These are phyloP conservation scores for Penicillium sp. DNA, from an alignment of 2,329 filamentous ascomycete genomes.

Conservation along the genomic window DNA sequence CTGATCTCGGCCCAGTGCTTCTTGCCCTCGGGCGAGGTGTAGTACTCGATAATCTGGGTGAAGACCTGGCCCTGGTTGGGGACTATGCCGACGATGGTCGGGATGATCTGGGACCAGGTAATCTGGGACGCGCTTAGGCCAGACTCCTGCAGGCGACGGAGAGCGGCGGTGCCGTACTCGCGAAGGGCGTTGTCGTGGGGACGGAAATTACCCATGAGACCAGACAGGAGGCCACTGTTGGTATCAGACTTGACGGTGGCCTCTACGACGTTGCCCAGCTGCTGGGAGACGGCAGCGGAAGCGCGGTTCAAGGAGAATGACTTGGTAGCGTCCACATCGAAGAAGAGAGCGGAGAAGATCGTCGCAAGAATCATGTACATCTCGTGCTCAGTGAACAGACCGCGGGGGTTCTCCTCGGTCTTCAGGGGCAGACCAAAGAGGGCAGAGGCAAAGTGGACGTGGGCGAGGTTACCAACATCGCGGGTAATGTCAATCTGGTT, in stretches of 20 bases:
- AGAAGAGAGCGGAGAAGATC: conserved; percentile 67
- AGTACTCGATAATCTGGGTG: conserved; percentile 72
- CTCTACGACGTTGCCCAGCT: conserved; percentile 65
- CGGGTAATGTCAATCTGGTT: conserved; percentile 70
- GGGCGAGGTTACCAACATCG: conserved; percentile 57
- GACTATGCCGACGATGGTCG: conserved; percentile 66
- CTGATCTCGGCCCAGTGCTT: conserved; percentile 63
- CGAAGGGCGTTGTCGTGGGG: conserved; percentile 59
- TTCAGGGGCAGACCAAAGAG: conserved; percentile 59
- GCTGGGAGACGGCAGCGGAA: conserved; percentile 57
- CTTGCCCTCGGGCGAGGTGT: conserved; percentile 60
- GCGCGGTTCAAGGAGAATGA: conserved; percentile 65
- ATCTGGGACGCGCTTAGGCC: conserved; percentile 67
- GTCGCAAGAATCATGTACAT: conserved; percentile 63
- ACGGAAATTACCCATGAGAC: conserved; percentile 49
- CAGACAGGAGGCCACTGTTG: conserved; percentile 57
- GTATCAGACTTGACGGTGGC: conserved; percentile 64
- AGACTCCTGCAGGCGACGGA: conserved; percentile 64
- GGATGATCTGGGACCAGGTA: conserved; percentile 70
- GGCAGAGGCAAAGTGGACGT: conserved; percentile 57
- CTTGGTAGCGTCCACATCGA: conserved; percentile 66
- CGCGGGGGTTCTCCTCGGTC: conserved; percentile 52
- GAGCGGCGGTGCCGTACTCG: conserved; percentile 65
- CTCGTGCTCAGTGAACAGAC: conserved; percentile 59
- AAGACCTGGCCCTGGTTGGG: conserved; percentile 73